Percentiles rank a stretch among this genome's conserved stretches.
Conservation (phyloP, 2,329 filamentous ascomycete genomes). For the Ophiostoma ips region DNA sequence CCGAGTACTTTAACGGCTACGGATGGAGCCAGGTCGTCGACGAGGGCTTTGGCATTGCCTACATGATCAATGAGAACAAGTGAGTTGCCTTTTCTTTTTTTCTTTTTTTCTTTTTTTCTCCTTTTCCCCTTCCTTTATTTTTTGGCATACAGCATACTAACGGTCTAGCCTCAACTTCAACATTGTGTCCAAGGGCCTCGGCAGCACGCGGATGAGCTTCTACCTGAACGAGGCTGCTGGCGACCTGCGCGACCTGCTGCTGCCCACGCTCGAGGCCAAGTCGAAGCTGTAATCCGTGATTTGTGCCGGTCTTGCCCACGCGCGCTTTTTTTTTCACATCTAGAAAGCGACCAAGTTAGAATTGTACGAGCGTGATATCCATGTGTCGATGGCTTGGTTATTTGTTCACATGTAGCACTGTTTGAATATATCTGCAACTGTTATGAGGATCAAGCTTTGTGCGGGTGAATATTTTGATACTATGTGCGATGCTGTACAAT, state of each 20-base stretch:
- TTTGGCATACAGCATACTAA: constrained; percentile 4
- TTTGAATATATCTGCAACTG: too few species aligned
- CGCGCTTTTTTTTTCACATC: neutral
- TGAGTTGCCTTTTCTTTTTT: neutral
- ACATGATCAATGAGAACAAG: constrained; percentile 58
- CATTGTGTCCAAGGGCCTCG: constrained; percentile 84
- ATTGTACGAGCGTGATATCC: neutral
- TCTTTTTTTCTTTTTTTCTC: neutral
- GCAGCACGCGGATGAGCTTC: constrained; percentile 85
- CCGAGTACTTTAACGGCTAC: constrained; percentile 97
- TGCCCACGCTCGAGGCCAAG: constrained; percentile 70
- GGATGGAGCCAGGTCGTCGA: constrained; percentile 98
- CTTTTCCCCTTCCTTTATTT: neutral
- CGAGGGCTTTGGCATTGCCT: constrained; percentile 90
- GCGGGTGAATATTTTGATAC: too few species aligned
- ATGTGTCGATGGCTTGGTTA: too few species aligned
- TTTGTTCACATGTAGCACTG: too few species aligned
- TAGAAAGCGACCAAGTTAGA: neutral
- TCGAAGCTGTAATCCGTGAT: constrained; percentile 57
- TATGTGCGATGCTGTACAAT: too few species aligned
- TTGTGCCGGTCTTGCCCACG: neutral
- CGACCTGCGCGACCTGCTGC: constrained; percentile 76
- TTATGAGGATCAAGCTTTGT: too few species aligned
- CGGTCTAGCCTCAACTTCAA: constrained; percentile 63
- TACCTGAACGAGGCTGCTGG: constrained; percentile 87